Evolutionary conservation across 345 rosid species (phyloP), one percentile per base, ranked within the genome.

Genomic region (Garcia nutans): DNA sequence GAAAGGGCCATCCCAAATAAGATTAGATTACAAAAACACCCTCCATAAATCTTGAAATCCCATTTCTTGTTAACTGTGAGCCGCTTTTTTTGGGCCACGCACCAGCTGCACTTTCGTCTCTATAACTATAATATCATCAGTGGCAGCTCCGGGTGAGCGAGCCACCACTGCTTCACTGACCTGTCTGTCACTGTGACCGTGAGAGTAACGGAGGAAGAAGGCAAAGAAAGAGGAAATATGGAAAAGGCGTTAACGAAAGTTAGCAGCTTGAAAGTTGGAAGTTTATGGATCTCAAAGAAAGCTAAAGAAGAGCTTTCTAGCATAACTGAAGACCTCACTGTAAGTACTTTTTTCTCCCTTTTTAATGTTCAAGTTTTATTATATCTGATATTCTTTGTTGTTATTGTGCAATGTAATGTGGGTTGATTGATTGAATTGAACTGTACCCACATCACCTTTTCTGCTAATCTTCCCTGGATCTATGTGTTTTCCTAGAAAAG

Each of bases 211-310:
- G 22, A 52, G 55, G 17, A 16, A 41, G 57, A 61, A 45, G 47
- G 74, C 59, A 70, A 42, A 37, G 55, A 65, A 64, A 70, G 54
- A 73, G 60, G 56, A 78, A 93, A 37, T 37, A 37, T 96, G 99
- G 99, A 96, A 90, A 93, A 87, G 72, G 99, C 98, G 10, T 76
- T 96, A 37, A 90, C 98, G 44, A 93, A 87, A 84, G 97, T 96
- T 62, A 84, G 85, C 78, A 93, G 98, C 91, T 87, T 96, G 47
- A 96, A 90, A 78, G 90, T 91, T 3, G 91, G 96, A 50, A 78
- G 91, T 69, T 86, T 86, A 5, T 95, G 99, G 99, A 89, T 95
- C 88, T 90, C 99, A 0, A 95, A 88, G 87, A 91, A 90, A 84
- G 99, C 99, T 64, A 93, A 91, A 82, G 92, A 88, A 74, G 99